Evolutionary conservation across 2,329 filamentous ascomycete genomes (phyloP).

Genomic region (Dendryphion nanum): DNA sequence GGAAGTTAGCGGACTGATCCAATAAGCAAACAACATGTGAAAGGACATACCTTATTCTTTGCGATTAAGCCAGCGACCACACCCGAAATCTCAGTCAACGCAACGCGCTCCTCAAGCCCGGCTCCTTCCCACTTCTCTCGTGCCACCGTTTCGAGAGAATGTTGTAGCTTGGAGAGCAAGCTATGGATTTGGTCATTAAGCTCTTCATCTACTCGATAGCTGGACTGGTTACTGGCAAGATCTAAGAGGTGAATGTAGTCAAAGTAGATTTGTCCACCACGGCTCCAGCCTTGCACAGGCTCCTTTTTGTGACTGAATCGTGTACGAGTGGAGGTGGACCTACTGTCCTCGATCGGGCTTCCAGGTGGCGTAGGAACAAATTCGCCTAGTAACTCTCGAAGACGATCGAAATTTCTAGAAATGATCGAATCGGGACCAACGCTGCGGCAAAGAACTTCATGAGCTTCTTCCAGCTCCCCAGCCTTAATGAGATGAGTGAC

Average conservation of each 20-base stretch:
- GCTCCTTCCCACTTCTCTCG: slow-evolving; percentile 41
- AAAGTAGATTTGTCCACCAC: slow-evolving; percentile 77
- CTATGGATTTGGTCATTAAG: slow-evolving; percentile 27
- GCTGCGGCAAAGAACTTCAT: slow-evolving; percentile 74
- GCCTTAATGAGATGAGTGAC: slow-evolving; percentile 74
- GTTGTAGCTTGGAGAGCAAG: slow-evolving; percentile 35
- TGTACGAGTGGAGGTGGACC: slow-evolving; percentile 8
- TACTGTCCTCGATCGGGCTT: slow-evolving; percentile 12
- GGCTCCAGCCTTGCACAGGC: slow-evolving; percentile 68
- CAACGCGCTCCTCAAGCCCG: slow-evolving; percentile 60
- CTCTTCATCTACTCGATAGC: slow-evolving; percentile 30
- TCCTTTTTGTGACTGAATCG: slow-evolving; percentile 14
- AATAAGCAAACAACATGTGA: neutral
- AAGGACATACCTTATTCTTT: slow-evolving; percentile 33
- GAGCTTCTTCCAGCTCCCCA: slow-evolving; percentile 74
- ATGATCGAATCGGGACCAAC: slow-evolving; percentile 83
- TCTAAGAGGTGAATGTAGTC: slow-evolving; percentile 57
- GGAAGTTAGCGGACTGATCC: slow-evolving; percentile 36
- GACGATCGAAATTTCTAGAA: slow-evolving; percentile 70
- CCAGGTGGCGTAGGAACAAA: slow-evolving; percentile 58
- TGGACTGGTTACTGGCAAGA: slow-evolving; percentile 26
- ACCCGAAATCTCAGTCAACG: slow-evolving; percentile 78
- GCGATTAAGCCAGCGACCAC: slow-evolving; percentile 67
- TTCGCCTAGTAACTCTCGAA: slow-evolving; percentile 67
- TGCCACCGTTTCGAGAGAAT: slow-evolving; percentile 37